phyloP scores from a whole-genome alignment of 305 asterid species.

The Salvia sclarea region DNA sequence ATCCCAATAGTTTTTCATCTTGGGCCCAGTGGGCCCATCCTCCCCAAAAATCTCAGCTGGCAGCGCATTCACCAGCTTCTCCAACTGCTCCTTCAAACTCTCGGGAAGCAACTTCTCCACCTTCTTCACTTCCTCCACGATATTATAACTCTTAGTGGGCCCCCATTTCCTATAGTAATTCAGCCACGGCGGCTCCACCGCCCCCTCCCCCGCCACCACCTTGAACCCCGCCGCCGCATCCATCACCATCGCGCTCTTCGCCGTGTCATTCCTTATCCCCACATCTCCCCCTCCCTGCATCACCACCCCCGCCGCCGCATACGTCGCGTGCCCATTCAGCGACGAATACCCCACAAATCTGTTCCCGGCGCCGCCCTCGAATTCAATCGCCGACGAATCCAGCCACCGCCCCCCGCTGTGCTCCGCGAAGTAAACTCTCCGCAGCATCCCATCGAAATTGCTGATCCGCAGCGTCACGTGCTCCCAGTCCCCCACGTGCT shows the following conservation, averaged over 20 bases:
- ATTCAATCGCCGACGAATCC: constrained; percentile 54
- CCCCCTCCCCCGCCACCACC: constrained; percentile 51
- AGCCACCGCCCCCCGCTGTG: constrained; percentile 75
- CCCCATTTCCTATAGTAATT: constrained; percentile 72
- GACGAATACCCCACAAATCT: constrained; percentile 56
- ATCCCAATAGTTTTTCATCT: constrained; percentile 62
- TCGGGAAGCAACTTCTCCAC: constrained; percentile 41
- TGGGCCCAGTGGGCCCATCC: constrained; percentile 82
- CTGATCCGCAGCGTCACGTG: constrained; percentile 81
- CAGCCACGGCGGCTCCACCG: constrained; percentile 76
- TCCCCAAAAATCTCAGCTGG: constrained; percentile 67
- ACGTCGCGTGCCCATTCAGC: constrained; percentile 61
- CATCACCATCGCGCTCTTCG: constrained; percentile 51
- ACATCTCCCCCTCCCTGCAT: constrained; percentile 52
- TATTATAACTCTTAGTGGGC: constrained; percentile 48
- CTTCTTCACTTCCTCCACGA: constrained; percentile 46
- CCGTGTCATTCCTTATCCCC: constrained; percentile 72
- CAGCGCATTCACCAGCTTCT: constrained; percentile 41
- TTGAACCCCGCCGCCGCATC: constrained; percentile 49
- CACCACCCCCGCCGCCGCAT: constrained; percentile 43
- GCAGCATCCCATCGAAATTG: constrained; percentile 67
- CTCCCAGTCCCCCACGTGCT: constrained; percentile 96
- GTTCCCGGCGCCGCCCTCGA: constrained; percentile 37
- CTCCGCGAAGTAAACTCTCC: constrained; percentile 54
- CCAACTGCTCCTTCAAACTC: constrained; percentile 37